Evolutionary conservation across 2,329 filamentous ascomycete genomes (phyloP), one percentile per base, ranked within the genome.

Genomic region (Venturia asperata): DNA sequence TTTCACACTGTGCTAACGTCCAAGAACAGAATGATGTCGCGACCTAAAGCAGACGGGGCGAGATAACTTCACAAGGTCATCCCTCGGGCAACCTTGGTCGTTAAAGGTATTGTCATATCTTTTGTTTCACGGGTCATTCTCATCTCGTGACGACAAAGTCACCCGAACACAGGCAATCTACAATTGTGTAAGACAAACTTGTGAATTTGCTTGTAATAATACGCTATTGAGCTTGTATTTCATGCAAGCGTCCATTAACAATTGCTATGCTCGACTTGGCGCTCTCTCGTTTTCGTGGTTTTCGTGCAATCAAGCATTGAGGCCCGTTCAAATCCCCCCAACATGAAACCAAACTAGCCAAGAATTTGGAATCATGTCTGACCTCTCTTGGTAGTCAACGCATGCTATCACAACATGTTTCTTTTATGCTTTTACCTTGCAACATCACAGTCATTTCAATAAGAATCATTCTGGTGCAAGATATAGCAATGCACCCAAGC

Each of bases 281-380:
- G 1, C 21, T 5, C 5, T 37, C 15, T 17, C n/a, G 4, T n/a
- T n/a, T 21, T 21, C 17, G 17, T 9, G 37, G 4, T 19, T 11
- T 9, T 34, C 52, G 27, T 55, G 30, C 5, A 13, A 15, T 34
- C 30, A 37, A 58, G 52, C 52, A n/a, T 37, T n/a, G 52, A 37
- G 52, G 30, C 52, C 37, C 52, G 30, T 58, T 58, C 37, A 30
- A 27, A 34, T n/a, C 1, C 10, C 15, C 52, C 15, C n/a, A 58
- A 58, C 52, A 58, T 58, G 52, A 58, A 58, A 58, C 52, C 0
- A 37, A 58, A 19, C 52, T n/a, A 58, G 2, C 9, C 15, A 9
- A 1, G 30, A 37, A 58, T 58, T 58, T 58, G 52, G 30, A 58
- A 58, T 58, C 52, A 21, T 37, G 52, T 58, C n/a, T 58, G 27